These are phyloP conservation scores for Leishmania aethiopica DNA, from an alignment of 208 protist genomes.

Conservation along the genomic window DNA sequence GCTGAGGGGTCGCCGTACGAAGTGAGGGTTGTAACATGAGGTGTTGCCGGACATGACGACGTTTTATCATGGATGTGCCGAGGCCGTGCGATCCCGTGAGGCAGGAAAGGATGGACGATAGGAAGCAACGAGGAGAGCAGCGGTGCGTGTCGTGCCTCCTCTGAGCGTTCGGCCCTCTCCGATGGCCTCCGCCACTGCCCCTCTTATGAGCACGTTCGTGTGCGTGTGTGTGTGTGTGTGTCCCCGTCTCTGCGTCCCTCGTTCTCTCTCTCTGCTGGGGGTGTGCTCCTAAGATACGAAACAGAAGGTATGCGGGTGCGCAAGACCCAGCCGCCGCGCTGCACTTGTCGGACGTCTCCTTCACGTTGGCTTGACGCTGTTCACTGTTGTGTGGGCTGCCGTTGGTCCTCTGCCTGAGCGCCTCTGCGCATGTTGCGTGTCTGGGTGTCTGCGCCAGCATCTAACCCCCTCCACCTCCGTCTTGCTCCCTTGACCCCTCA, in stretches of 20 bases:
- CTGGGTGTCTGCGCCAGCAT: background rate
- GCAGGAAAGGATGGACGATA: background rate
- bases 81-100: background rate
- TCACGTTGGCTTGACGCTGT: too few relatives aligned
- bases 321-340: too few relatives aligned
- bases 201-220: background rate
- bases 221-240: conserved; percentile 2
- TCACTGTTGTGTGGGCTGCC: too few relatives aligned
- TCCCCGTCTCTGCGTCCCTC: background rate
- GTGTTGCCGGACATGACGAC: background rate
- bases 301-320: too few relatives aligned
- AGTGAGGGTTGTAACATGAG: background rate
- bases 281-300: background rate
- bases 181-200: background rate
- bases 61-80: background rate
- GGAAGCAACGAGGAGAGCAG: background rate
- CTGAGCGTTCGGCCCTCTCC: too few relatives aligned
- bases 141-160: background rate
- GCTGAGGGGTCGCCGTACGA: background rate
- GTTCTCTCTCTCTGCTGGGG: background rate
- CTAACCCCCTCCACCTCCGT: background rate
- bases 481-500: background rate
- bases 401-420: too few relatives aligned
- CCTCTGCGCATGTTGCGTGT: too few relatives aligned
- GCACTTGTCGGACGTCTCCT: too few relatives aligned